Base-by-base conservation (phyloP, 331 rosid genomes). In the Stylosanthes scabra region DNA sequence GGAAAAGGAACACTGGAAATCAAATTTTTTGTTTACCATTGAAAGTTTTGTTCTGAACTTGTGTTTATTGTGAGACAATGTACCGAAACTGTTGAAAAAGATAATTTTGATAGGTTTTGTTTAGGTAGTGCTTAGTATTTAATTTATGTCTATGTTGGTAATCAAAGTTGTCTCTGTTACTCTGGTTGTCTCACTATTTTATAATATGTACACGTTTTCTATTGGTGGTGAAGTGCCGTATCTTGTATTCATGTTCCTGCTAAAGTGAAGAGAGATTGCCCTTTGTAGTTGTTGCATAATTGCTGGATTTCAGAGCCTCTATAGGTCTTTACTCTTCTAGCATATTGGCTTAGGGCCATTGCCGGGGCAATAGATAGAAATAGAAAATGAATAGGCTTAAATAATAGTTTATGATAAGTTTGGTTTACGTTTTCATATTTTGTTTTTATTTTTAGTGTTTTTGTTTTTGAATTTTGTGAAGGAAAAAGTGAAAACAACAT, bases 81-180 rank as follows among this genome's bases (percentile, higher is more conserved):
- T 55, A 54, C 57, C 70, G 76, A 25, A 66, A 56, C 65, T 59
- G 73, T 73, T 49, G 39, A 34, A 14, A 71, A 80, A 75, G 84
- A 75, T 80, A 87, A 79, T 86, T 90, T 90, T 90, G 86, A 66
- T 83, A 88, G 90, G 75, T 34, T 42, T 77, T 62, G 11, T 73
- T 74, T 75, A 79, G 77, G 74, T 61, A 79, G 74, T 74, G 52
- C 6, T 77, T 84, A 67, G 72, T 76, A 70, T 29, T 46, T 69
- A 72, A 70, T 29, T 46, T 69, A 72, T 77, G 83, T 64, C 67
- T 77, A 71, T 79, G 81, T 81, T 78, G 79, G 79, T 67, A 77
- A 78, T 60, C 61, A 70, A 83, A 83, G 77, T 74, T 45, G 62
- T 34, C 75, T 56, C 39, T 72, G 76, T 71, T 31, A 67, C 59